These are phyloP conservation scores for Trapa bicornis DNA, from an alignment of 345 rosid species.

Conservation along the genomic window DNA sequence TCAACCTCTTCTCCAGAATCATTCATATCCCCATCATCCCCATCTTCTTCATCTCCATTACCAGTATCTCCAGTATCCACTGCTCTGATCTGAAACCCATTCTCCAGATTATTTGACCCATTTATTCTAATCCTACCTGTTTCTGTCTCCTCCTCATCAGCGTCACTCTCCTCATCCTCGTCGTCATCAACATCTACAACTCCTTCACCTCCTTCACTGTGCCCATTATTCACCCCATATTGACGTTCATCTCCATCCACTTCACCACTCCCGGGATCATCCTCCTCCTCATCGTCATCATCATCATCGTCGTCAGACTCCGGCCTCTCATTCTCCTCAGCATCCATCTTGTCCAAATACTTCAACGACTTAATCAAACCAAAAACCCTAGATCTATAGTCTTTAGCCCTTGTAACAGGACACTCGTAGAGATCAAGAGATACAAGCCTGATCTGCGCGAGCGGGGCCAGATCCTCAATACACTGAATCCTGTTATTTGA, in stretches of 20 bases:
- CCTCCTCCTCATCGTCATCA: constrained; percentile 48
- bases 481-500: constrained; percentile 62
- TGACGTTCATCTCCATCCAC: constrained; percentile 48
- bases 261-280: constrained; percentile 64
- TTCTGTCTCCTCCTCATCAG: constrained; percentile 53
- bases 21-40: constrained; percentile 32
- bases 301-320: constrained; percentile 72
- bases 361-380: constrained; percentile 55
- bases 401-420: constrained; percentile 59
- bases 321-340: constrained; percentile 64
- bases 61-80: constrained; percentile 11
- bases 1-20: constrained; percentile 20
- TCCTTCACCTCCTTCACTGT: constrained; percentile 35
- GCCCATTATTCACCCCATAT: constrained; percentile 35
- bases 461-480: constrained; percentile 57
- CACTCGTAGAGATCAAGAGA: constrained; percentile 77
- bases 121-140: constrained; percentile 16
- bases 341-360: constrained; percentile 77
- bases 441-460: constrained; percentile 45
- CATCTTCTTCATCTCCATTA: constrained; percentile 35
- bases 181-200: constrained; percentile 36
- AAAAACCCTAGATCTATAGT: constrained; percentile 73
- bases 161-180: constrained; percentile 58
- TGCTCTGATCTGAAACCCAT: constrained; percentile 32
- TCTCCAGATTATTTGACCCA: constrained; percentile 22